Percentiles rank a stretch among this genome's conserved stretches.
phyloP scores from a whole-genome alignment of 2,329 filamentous ascomycete species.

The Colletotrichum tofieldiae region DNA sequence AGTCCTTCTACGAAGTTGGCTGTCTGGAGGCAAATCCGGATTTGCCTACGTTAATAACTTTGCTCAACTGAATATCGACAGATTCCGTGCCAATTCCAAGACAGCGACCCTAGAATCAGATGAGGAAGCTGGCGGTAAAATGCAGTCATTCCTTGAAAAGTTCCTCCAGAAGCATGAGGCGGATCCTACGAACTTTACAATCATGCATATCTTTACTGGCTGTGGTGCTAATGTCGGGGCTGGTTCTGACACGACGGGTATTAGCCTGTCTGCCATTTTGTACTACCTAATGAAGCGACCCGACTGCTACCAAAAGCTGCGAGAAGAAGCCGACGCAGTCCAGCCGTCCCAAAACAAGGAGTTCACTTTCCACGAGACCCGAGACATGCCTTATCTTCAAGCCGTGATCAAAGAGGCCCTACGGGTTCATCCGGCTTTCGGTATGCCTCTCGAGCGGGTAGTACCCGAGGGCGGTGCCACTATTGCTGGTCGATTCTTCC shows the following conservation, averaged over 20 bases:
- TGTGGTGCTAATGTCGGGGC: slow-evolving; percentile 48
- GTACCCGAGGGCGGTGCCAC: slow-evolving; percentile 61
- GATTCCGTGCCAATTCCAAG: neutral
- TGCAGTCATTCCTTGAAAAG: slow-evolving; percentile 21
- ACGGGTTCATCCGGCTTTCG: slow-evolving; percentile 64
- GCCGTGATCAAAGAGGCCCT: slow-evolving; percentile 68
- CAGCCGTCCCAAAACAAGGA: slow-evolving; percentile 24
- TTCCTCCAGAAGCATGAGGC: slow-evolving; percentile 54
- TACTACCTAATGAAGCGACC: slow-evolving; percentile 50
- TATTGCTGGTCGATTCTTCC: slow-evolving; percentile 54
- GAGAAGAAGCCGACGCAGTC: slow-evolving; percentile 55
- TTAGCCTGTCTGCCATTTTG: slow-evolving; percentile 51
- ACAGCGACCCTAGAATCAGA: neutral
- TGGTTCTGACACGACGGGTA: slow-evolving; percentile 55
- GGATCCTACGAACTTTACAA: slow-evolving; percentile 57
- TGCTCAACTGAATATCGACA: neutral
- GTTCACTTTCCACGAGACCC: slow-evolving; percentile 48
- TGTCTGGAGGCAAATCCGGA: slow-evolving; percentile 24
- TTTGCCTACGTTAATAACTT: neutral
- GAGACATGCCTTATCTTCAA: slow-evolving; percentile 62
- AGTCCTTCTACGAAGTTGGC: neutral
- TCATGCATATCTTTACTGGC: slow-evolving; percentile 45
- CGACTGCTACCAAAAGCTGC: slow-evolving; percentile 51
- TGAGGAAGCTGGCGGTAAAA: neutral
- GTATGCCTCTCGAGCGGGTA: slow-evolving; percentile 63